Percentiles rank a stretch among this genome's conserved stretches.
These are phyloP conservation scores for Trichoderma gamsii DNA, from an alignment of 495 filamentous ascomycete genomes.

Conservation along the genomic window DNA sequence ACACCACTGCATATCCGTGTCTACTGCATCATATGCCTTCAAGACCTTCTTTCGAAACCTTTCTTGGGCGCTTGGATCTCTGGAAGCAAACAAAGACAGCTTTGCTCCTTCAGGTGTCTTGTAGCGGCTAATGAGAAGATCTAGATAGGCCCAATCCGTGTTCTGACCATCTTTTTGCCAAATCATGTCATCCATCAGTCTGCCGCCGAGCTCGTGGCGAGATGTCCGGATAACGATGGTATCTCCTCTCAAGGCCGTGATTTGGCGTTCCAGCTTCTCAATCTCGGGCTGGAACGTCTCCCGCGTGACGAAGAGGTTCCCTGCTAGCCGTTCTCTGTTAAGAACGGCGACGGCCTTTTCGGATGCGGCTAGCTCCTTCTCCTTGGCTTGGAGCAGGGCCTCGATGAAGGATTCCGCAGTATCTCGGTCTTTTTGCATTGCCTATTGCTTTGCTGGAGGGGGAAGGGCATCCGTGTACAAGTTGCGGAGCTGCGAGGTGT, in stretches of 20 bases:
- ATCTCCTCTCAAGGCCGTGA: not conserved
- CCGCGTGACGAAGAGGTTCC: not conserved
- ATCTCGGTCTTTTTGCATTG: not conserved
- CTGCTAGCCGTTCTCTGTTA: not conserved
- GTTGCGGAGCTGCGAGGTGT: not conserved
- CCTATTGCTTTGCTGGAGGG: not conserved
- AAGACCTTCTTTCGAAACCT: constrained; percentile 1
- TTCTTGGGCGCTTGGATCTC: constrained; percentile 12
- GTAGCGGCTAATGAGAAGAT: not conserved
- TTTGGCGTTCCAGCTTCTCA: not conserved
- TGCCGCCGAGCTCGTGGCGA: not conserved
- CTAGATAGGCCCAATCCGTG: constrained; percentile 12
- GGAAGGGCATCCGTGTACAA: not conserved
- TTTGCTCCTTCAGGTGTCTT: constrained; percentile 5
- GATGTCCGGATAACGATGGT: not conserved
- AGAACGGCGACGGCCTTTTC: not conserved
- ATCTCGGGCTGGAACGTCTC: not conserved
- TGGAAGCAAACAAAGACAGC: not conserved
- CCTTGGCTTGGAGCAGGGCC: not conserved
- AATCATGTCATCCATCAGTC: not conserved
- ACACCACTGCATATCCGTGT: not conserved
- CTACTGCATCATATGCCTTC: constrained; percentile 4
- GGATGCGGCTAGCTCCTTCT: not conserved
- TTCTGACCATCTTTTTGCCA: not conserved
- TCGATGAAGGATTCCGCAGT: not conserved